These are phyloP conservation scores for Avena eriantha DNA, from an alignment of 176 grass and related monocot species.

Conservation along the genomic window DNA sequence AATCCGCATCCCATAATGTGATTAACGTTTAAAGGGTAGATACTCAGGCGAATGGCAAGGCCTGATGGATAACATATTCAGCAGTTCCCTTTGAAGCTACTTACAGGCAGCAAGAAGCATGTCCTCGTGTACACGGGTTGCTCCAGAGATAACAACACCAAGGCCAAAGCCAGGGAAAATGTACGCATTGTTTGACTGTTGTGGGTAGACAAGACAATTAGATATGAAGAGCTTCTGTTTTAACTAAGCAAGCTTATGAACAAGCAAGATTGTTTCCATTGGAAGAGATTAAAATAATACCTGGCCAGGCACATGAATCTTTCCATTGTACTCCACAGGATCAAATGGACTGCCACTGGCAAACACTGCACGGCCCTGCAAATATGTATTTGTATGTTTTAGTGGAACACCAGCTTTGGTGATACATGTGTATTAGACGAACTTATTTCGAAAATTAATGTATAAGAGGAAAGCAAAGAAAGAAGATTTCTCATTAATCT, in stretches of 20 bases:
- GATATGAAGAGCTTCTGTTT: not conserved
- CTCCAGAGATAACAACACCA: conserved; percentile 85
- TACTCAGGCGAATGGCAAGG: not conserved
- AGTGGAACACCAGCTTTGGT: not conserved
- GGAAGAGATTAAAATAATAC: conserved; percentile 53
- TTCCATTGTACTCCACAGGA: conserved; percentile 79
- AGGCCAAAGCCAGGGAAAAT: conserved; percentile 98
- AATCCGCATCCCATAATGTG: not conserved
- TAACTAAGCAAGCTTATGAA: not conserved
- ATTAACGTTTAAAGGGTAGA: not conserved
- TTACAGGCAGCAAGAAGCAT: conserved; percentile 99
- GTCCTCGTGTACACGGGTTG: conserved; percentile 86
- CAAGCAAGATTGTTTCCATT: not conserved
- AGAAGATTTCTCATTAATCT: not conserved
- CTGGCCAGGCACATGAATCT: conserved; percentile 82
- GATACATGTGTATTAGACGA: not conserved
- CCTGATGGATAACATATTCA: not conserved
- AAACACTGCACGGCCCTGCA: conserved; percentile 89
- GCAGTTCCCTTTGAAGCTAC: conserved; percentile 29
- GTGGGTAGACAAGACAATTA: conserved; percentile 31
- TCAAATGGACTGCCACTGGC: conserved; percentile 98
- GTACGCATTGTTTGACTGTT: conserved; percentile 97
- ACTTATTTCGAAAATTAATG: not conserved
- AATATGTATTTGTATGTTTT: conserved; percentile 25
- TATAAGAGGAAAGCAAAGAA: not conserved